Conservation (phyloP, 208 protist genomes). For the Trypanosoma conorhini region DNA sequence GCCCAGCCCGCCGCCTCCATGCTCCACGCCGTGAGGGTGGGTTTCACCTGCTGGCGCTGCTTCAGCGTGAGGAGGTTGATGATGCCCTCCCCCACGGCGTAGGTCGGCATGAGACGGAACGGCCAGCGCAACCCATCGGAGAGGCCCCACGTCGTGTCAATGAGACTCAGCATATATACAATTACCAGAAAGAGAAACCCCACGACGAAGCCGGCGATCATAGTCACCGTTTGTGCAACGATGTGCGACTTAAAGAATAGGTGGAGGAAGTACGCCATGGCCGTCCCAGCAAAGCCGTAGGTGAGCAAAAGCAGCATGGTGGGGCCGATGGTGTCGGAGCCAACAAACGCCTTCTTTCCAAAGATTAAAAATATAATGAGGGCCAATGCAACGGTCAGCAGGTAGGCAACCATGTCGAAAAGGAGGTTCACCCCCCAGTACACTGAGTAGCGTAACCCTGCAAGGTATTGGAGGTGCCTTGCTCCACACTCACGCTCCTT, state of each 20-base stretch:
- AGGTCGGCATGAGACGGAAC: constrained; percentile 72
- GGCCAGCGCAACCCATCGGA: constrained; percentile 44
- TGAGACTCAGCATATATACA: constrained; percentile 45
- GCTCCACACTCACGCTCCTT: constrained; percentile 78
- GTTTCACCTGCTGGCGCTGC: constrained; percentile 3
- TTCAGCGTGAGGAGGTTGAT: neutral
- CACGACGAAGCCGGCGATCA: constrained; percentile 71
- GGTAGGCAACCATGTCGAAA: constrained; percentile 64
- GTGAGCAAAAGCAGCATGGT: constrained; percentile 59
- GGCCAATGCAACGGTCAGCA: constrained; percentile 55
- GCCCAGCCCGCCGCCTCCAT: constrained; percentile 52
- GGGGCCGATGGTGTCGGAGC: constrained; percentile 31
- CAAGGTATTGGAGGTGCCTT: constrained; percentile 76
- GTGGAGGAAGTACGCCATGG: constrained; percentile 57
- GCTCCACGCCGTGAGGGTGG: constrained; percentile 39
- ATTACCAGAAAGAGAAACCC: constrained; percentile 70
- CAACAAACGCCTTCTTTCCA: constrained; percentile 55
- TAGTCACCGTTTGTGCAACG: constrained; percentile 60
- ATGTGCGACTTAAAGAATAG: constrained; percentile 71
- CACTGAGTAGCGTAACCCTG: constrained; percentile 52
- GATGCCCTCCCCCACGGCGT: constrained; percentile 10
- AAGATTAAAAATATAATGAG: constrained; percentile 67
- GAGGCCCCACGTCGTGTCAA: constrained; percentile 42
- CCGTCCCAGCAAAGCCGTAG: constrained; percentile 63
- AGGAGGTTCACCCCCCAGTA: constrained; percentile 82